These are phyloP conservation scores for Solanum sparsipilum DNA, from an alignment of 257 asterid genomes.

Conservation along the genomic window DNA sequence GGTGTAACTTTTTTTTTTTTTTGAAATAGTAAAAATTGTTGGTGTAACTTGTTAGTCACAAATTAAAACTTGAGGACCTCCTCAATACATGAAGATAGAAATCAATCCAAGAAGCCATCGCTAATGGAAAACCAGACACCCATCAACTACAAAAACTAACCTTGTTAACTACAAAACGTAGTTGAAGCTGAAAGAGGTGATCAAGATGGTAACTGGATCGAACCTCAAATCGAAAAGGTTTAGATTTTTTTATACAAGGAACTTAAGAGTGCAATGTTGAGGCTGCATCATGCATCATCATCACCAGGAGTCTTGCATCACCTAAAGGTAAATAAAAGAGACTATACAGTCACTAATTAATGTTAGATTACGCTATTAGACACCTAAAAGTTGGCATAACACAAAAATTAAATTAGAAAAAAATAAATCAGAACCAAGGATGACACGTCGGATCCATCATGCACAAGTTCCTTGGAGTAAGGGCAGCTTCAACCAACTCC, in stretches of 20 bases:
- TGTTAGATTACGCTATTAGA: not conserved
- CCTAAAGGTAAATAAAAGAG: not conserved
- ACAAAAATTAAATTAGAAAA: not conserved
- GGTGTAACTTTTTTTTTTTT: not conserved
- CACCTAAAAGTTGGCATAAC: not conserved
- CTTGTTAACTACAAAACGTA: not conserved
- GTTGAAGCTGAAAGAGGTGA: not conserved
- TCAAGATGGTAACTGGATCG: not conserved
- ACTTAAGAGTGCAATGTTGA: not conserved
- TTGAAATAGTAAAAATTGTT: too few species aligned
- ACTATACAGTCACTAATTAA: not conserved
- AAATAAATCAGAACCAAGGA: conserved; percentile 63
- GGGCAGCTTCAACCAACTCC: conserved; percentile 91
- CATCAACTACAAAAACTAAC: too few species aligned
- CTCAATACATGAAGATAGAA: not conserved
- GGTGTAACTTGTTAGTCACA: not conserved
- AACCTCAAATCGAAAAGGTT: not conserved
- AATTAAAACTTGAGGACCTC: not conserved
- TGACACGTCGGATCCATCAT: conserved; percentile 99
- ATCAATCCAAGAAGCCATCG: not conserved
- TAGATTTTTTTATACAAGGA: too few species aligned
- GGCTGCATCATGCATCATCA: too few species aligned
- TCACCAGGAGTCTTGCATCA: not conserved
- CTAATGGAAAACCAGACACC: not conserved
- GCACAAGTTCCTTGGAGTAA: conserved; percentile 87